Percentiles rank a stretch among this genome's conserved stretches.
These are phyloP conservation scores for Aegilops speltoides DNA, from an alignment of 176 grass and related monocot species.

Conservation along the genomic window DNA sequence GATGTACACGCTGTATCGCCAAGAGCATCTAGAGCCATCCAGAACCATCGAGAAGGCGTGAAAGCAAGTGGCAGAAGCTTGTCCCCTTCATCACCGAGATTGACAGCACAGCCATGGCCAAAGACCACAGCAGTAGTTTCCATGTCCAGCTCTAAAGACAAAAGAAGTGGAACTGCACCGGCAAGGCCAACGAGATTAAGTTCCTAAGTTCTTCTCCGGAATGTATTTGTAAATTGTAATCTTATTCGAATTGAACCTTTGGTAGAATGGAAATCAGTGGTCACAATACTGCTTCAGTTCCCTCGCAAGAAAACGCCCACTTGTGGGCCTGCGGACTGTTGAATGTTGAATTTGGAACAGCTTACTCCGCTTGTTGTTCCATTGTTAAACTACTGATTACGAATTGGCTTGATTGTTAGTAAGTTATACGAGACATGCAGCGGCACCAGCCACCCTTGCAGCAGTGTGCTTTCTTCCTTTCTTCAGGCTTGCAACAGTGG, in stretches of 20 bases:
- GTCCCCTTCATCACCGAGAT: conserved; percentile 12
- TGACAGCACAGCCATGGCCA: neutral
- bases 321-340: neutral
- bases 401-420: too few species aligned
- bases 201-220: neutral
- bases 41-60: neutral
- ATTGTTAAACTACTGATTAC: too few species aligned
- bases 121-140: neutral
- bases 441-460: too few species aligned
- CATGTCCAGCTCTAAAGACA: neutral
- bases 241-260: neutral
- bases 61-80: neutral
- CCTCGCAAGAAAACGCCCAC: neutral
- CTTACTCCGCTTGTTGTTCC: too few species aligned
- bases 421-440: too few species aligned
- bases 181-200: conserved; percentile 22
- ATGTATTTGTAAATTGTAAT: neutral
- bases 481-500: too few species aligned
- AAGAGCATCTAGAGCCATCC: neutral
- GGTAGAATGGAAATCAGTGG: neutral
- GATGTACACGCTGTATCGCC: neutral
- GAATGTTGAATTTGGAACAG: too few species aligned
- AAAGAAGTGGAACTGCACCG: neutral
- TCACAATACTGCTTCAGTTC: neutral
- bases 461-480: too few species aligned